Base-by-base conservation (phyloP, 2,329 filamentous ascomycete species). In the Emergomyces pasteurianus region DNA sequence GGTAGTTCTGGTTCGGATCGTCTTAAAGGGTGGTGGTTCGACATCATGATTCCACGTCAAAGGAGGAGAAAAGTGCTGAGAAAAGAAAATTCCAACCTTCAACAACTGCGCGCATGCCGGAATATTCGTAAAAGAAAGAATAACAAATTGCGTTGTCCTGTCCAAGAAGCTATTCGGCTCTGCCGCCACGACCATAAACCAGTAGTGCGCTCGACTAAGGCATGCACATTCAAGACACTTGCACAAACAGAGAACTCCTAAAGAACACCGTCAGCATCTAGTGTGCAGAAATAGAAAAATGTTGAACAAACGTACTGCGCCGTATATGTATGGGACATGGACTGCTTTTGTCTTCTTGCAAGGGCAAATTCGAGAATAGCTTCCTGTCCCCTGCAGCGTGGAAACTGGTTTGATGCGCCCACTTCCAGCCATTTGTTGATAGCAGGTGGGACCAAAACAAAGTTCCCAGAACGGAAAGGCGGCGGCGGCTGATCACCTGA, bases 91-190 rank as follows among this genome's bases (percentile, higher is more conserved):
- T 66, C 58, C 67, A 62, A 62, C 66, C 63, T 64, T 71, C n/a
- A n/a, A n/a, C 69, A 71, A 69, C 68, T 65, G 70, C 67, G 69
- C 70, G 70, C 74, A 77, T 77, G 66, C 71, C 74, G 75, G 69
- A 40, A 23, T 10, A 38, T 71, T 70, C 58, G 64, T 63, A 47
- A 49, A 38, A 40, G 26, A 38, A 28, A 36, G 31, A 36, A 38
- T n/a, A 28, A 43, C 10, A 31, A 43, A 26, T 23, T 36, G 26
- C 21, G 6, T 16, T 40, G 43, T 50, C 31, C 31, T 31, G 31
- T 31, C n/a, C 43, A 23, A 58, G 38, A 31, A 14, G 18, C 43
- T 26, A 23, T 57, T 43, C 12, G 21, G 46, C 28, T 18, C 28
- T 58, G 43, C 56, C 43, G 52, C 31, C 21, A 18, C 38, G 26